Base-by-base conservation (phyloP, 2,329 filamentous ascomycete species). In the Microthyrium microscopicum region DNA sequence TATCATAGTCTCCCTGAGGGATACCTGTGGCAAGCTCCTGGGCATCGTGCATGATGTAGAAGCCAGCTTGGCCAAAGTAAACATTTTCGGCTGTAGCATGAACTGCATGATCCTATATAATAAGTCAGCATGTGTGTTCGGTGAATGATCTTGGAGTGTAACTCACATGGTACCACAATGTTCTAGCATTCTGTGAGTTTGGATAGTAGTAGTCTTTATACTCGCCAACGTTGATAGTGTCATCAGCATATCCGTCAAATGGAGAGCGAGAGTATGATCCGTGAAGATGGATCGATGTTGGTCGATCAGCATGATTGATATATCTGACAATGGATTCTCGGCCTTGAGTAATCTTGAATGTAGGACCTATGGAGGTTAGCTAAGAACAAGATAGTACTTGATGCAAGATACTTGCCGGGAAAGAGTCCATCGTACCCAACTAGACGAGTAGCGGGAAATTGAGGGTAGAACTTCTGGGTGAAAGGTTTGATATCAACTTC, bases 191-290 rank as follows among this genome's bases (percentile, higher is more conserved):
- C 44, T 72, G 62, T 12, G 46, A 51, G 44, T 73, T 73, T 5
- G 68, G 67, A 42, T 70, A 73, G 46, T 71, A 73, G 46, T 73
- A 73, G 40, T 73, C 69, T 46, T 73, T 72, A 49, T 62, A 70
- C 42, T 71, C 50, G 1, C 65, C 64, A 0, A 60, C 57, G 1
- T 49, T 29, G 1, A 62, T 63, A 13, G 56, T 52, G 39, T 72
- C 68, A 29, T 60, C 58, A 2, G 66, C 66, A 65, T 65, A 70
- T 0, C 66, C 65, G 41, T 67, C 64, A 32, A 60, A 64, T 5
- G 59, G 57, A 5, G 60, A 53, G 20, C 57, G 51, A 25, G 44
- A 46, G 22, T 61, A 65, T 11, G 63, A 67, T 1, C 68, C 67
- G 41, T 71, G 68, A n/a, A 71, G 53, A 49, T 71, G 68, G 11